Evolutionary conservation across 805 yeast species (phyloP).

Genomic region (Yamadazyma olivae): DNA sequence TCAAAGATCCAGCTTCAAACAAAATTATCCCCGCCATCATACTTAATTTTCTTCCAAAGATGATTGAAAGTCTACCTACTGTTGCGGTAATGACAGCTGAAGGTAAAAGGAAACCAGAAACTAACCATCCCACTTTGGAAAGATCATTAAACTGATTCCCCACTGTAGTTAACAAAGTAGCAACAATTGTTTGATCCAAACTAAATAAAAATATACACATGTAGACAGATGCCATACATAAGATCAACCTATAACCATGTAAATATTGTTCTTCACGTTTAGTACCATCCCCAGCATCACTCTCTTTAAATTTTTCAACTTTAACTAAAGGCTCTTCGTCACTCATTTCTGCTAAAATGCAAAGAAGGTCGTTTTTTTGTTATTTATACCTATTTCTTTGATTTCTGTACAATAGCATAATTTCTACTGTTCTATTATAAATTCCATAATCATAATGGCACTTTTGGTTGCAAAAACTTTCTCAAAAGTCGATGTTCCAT

Average conservation of each 20-base stretch:
- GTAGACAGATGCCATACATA: constrained; percentile 26
- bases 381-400: no score
- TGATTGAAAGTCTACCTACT: constrained; percentile 35
- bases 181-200: constrained; percentile 39
- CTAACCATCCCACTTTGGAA: constrained; percentile 35
- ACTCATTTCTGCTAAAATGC: no score
- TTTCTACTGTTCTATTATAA: no score
- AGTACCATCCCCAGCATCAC: constrained; percentile 44
- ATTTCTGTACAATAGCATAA: no score
- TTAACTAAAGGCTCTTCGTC: no score
- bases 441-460: no score
- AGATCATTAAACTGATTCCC: constrained; percentile 34
- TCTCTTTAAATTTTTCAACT: constrained; percentile 28
- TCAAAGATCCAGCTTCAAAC: constrained; percentile 24
- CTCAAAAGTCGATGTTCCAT: no score
- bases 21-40: constrained; percentile 11
- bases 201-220: constrained; percentile 32
- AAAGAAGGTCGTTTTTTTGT: no score
- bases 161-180: constrained; percentile 30
- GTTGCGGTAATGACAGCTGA: constrained; percentile 31
- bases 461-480: no score
- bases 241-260: constrained; percentile 21
- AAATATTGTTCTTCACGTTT: constrained; percentile 35
- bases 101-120: constrained; percentile 34
- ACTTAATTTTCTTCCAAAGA: constrained; percentile 34